Evolutionary conservation across 2,329 filamentous ascomycete genomes (phyloP).

Genomic region (Metarhizium anisopliae): DNA sequence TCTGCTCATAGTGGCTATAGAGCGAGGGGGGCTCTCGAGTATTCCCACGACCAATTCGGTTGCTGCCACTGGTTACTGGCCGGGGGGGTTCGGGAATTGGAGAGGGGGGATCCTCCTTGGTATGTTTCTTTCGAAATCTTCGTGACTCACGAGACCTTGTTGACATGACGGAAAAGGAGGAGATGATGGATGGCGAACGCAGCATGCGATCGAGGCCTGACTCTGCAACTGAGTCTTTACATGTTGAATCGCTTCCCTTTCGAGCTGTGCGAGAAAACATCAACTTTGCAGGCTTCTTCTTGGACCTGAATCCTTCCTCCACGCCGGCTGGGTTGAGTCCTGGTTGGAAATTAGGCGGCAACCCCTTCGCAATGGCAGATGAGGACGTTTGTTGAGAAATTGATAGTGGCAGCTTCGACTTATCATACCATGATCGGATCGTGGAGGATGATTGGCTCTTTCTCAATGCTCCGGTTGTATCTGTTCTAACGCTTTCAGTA

Average conservation of each 20-base stretch:
- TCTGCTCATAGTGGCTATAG: conserved; percentile 51
- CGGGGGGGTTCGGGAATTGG: conserved; percentile 12
- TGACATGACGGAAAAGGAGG: conserved; percentile 22
- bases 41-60: conserved; percentile 15
- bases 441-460: conserved; percentile 45
- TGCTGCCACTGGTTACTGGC: conserved; percentile 18
- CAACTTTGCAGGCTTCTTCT: conserved; percentile 40
- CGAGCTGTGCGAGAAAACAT: conserved; percentile 29
- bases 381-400: conserved; percentile 51
- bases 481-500: conserved; percentile 19
- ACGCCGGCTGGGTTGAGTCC: conserved; percentile 35
- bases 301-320: conserved; percentile 13
- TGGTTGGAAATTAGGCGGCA: conserved; percentile 37
- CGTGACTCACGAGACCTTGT: conserved; percentile 15
- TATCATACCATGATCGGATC: conserved; percentile 49
- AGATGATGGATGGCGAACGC: conserved; percentile 34
- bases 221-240: conserved; percentile 10
- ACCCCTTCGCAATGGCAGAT: conserved; percentile 48
- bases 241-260: background rate
- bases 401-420: conserved; percentile 44
- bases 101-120: conserved; percentile 26
- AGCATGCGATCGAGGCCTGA: conserved; percentile 28
- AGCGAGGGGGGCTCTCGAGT: conserved; percentile 37
- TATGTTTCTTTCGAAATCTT: conserved; percentile 24
- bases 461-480: conserved; percentile 34